Conservation (phyloP, 192 early-diverging fungal species). For the Coemansia sp. region DNA sequence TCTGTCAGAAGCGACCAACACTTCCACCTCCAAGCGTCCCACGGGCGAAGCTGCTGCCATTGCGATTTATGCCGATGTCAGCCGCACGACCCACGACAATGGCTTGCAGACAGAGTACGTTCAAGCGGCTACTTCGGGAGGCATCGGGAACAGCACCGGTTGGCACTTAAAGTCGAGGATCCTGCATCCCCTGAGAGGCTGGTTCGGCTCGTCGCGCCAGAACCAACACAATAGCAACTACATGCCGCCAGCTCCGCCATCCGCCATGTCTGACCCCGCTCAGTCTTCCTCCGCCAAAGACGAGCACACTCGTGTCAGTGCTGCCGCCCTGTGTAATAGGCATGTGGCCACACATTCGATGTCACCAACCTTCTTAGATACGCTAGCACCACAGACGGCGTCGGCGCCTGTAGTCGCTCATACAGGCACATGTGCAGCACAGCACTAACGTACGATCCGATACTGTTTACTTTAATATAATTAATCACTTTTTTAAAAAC, state of each 20-base stretch:
- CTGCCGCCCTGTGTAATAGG: not conserved
- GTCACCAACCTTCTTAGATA: slow-evolving; percentile 11
- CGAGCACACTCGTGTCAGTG: not conserved
- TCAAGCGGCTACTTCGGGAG: not conserved
- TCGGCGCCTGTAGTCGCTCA: not conserved
- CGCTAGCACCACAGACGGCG: slow-evolving; percentile 5
- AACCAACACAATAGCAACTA: not conserved
- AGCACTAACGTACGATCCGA: not conserved
- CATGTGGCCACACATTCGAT: not conserved
- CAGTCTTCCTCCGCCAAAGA: not conserved
- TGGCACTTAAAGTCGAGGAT: slow-evolving; percentile 51
- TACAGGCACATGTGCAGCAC: not conserved
- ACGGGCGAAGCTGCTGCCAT: not conserved
- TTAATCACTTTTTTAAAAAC: not conserved
- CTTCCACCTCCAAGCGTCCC: not conserved
- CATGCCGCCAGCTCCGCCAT: not conserved
- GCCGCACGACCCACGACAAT: not conserved
- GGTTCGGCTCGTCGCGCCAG: slow-evolving; percentile 52
- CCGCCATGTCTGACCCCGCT: not conserved
- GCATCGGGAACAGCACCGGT: slow-evolving; percentile 10
- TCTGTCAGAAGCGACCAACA: not conserved
- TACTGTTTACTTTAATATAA: not conserved
- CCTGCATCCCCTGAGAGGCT: slow-evolving; percentile 44
- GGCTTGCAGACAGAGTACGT: slow-evolving; percentile 4
- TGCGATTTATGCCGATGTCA: slow-evolving; percentile 2